Base-by-base conservation (phyloP, 2,329 filamentous ascomycete species). In the Fusarium brachygibbosum region DNA sequence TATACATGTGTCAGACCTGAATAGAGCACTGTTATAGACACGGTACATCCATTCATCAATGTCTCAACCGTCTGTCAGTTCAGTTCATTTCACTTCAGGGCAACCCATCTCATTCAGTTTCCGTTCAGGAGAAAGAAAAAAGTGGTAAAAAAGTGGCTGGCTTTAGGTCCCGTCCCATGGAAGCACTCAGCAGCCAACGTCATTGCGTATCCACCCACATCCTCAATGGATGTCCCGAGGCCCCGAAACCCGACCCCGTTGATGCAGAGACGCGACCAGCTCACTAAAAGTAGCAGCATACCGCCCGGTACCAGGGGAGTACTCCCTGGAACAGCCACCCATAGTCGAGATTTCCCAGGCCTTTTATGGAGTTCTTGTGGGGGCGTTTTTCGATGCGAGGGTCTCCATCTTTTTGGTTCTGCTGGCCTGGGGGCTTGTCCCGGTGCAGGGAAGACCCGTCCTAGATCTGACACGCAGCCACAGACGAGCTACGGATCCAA, bases 391-490 rank as follows among this genome's bases (percentile, higher is more conserved):
- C 19, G 32, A 50, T 38, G 51, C 51, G 17, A 45, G 32, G 53
- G 55, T 64, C 69, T 51, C 62, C 61, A 54, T 66, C 57, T 63
- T 45, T 29, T 59, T 56, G 46, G 50, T 50, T 38, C 45, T 49
- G 21, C 45, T 49, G 50, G 68, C 5, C 23, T 25, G 57, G 53
- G 49, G 60, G 53, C 63, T 65, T 72, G 52, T 68, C 59, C 63
- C 49, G 40, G 68, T 61, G 63, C 71, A 75, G 71, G 71, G 71
- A 70, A 72, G 70, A 67, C 68, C 71, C 66, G 69, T 74, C 63
- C 64, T 58, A 73, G 71, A 75, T 75, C 73, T 75, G 73, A 75
- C 73, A 75, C 73, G 73, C 68, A 68, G 73, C 71, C 67, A 72
- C 73, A 68, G 48, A 38, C 32, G 37, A 25, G 34, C 42, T 45